Percentiles rank a stretch among this genome's conserved stretches.
Conservation (phyloP, 495 filamentous ascomycete genomes). For the Saxophila tyrrhenica region DNA sequence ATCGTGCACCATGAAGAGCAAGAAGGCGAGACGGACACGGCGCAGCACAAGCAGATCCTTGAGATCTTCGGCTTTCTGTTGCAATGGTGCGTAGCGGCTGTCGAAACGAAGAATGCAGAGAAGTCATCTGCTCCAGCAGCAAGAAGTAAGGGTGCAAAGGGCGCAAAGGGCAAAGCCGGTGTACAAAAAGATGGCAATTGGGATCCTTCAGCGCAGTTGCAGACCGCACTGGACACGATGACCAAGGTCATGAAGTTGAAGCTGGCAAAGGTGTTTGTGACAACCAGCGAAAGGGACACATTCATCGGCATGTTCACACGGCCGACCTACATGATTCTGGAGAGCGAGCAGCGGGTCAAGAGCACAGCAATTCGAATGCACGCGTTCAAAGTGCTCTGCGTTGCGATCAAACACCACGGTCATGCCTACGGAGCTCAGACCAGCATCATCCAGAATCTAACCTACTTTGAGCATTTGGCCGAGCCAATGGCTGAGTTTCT, state of each 20-base stretch:
- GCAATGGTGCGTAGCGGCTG: conserved; percentile 86
- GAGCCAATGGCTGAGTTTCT: conserved; percentile 99
- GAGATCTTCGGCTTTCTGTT: conserved; percentile 92
- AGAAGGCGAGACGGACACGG: conserved; percentile 42
- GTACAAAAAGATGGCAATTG: conserved; percentile 59
- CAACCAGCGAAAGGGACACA: conserved; percentile 91
- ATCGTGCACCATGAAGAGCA: conserved; percentile 77
- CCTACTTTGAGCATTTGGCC: conserved; percentile 95
- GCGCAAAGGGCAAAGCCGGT: conserved; percentile 53
- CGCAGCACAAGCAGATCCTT: conserved; percentile 77
- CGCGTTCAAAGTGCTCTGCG: conserved; percentile 89
- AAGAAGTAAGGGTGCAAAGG: conserved; percentile 62
- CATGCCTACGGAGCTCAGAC: conserved; percentile 96
- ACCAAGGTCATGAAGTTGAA: conserved; percentile 92
- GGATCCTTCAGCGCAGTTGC: conserved; percentile 81
- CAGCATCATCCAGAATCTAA: conserved; percentile 90
- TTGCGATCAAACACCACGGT: conserved; percentile 95
- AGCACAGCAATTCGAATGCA: conserved; percentile 88
- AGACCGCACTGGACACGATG: conserved; percentile 83
- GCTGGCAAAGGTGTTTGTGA: conserved; percentile 81
- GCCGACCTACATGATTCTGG: conserved; percentile 86
- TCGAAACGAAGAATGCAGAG: conserved; percentile 87
- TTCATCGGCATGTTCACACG: conserved; percentile 87
- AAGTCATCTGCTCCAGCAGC: conserved; percentile 59
- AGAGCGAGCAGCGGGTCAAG: conserved; percentile 90